phyloP scores from a whole-genome alignment of 495 filamentous ascomycete species.

The Aspergillus egyptiacus region DNA sequence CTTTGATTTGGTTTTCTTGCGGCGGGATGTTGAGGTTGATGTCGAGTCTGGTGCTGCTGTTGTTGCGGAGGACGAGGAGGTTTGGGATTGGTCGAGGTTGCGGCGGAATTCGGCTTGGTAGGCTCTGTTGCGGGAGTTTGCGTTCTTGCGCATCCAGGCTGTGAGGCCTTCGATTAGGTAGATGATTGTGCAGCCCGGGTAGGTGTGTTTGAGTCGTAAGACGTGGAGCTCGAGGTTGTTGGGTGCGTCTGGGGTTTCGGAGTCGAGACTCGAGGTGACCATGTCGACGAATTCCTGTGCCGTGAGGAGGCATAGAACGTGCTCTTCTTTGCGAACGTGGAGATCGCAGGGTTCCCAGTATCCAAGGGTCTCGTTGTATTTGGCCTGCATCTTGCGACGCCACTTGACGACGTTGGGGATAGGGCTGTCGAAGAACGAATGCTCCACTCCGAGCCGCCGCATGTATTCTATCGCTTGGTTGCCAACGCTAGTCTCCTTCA shows the following conservation, averaged over 20 bases:
- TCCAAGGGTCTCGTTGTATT: conserved; percentile 54
- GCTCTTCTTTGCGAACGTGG: conserved; percentile 55
- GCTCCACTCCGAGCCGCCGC: conserved; percentile 50
- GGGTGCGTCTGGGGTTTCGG: conserved; percentile 7
- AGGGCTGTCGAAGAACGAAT: conserved; percentile 44
- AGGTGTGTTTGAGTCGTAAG: conserved; percentile 45
- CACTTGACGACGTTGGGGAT: conserved; percentile 63
- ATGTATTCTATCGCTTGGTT: conserved; percentile 50
- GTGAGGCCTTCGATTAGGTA: conserved; percentile 73
- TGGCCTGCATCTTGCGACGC: conserved; percentile 62
- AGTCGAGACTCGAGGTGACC: conserved; percentile 33
- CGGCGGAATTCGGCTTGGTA: conserved; percentile 60
- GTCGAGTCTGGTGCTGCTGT: no score
- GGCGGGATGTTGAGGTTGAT: conserved; percentile 18
- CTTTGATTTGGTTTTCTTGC: conserved; percentile 37
- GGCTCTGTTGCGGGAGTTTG: conserved; percentile 57
- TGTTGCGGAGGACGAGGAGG: conserved; percentile 16
- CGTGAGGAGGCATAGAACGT: conserved; percentile 59
- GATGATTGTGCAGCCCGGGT: conserved; percentile 51
- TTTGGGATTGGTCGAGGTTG: conserved; percentile 36
- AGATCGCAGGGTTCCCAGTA: conserved; percentile 61
- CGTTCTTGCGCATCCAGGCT: conserved; percentile 64
- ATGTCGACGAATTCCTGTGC: conserved; percentile 66
- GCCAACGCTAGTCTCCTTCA: conserved; percentile 45
- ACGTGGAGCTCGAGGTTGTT: conserved; percentile 55